Percentiles rank a stretch among this genome's conserved stretches.
Evolutionary conservation across 2,329 filamentous ascomycete species (phyloP).

Genomic region (Arthroderma sp.): DNA sequence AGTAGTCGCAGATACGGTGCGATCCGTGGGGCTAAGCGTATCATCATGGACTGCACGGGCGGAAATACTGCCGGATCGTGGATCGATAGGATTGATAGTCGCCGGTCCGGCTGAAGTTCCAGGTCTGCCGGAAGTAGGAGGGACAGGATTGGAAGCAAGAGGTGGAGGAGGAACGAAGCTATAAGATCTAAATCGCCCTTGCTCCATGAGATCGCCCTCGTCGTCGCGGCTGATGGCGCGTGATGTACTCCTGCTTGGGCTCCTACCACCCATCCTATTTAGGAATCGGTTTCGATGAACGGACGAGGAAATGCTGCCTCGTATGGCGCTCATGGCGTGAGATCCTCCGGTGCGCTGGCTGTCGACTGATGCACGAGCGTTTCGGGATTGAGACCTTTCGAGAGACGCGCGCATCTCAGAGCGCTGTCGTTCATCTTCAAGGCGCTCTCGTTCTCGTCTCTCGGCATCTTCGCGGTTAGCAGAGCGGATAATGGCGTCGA

Average conservation of each 20-base stretch:
- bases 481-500: conserved; percentile 28
- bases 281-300: conserved; percentile 51
- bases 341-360: conserved; percentile 14
- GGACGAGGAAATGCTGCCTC: conserved; percentile 21
- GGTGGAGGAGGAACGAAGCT: neutral
- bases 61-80: conserved; percentile 12
- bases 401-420: neutral
- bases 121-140: neutral
- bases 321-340: conserved; percentile 7
- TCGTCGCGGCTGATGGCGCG: conserved; percentile 11
- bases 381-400: conserved; percentile 14
- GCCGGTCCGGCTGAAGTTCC: neutral
- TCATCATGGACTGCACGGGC: conserved; percentile 12
- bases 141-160: neutral
- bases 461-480: conserved; percentile 29
- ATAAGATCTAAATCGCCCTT: conserved; percentile 32
- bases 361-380: conserved; percentile 11
- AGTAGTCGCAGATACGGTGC: no score
- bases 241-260: neutral
- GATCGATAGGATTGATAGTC: conserved; percentile 6
- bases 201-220: conserved; percentile 33
- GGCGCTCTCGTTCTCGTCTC: conserved; percentile 18
- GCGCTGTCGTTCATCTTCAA: conserved; percentile 16
- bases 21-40: no score
- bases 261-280: conserved; percentile 30